Evolutionary conservation across 2,329 filamentous ascomycete species (phyloP), one percentile per base, ranked within the genome.

Genomic region (Neospermospora avenae): DNA sequence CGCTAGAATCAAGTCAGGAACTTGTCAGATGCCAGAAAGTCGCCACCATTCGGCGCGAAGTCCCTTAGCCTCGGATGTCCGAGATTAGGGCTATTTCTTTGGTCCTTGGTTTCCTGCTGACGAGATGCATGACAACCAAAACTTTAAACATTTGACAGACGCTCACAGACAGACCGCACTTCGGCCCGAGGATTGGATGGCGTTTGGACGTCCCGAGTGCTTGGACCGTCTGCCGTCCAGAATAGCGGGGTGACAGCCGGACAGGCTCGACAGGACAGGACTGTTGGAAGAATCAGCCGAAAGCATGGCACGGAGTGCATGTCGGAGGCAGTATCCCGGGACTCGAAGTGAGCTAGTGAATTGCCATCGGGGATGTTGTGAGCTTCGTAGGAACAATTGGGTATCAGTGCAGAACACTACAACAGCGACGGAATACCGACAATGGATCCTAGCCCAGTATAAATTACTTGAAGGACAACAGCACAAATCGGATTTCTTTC

Each of bases 121-220:
- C 18, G 28, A 8, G 13, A 28, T n/a, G 14, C n/a, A 37, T 35
- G 48, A 37, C 13, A 24, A 18, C n/a, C n/a, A n/a, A n/a, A n/a
- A n/a, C n/a, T n/a, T n/a, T n/a, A n/a, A n/a, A n/a, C n/a, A n/a
- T 28, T 3, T 4, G 28, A 10, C 28, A 37, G 28, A 31, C 28
- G 28, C 28, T 6, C 6, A 10, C 28, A 31, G 28, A 31, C 34
- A 10, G 48, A n/a, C n/a, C n/a, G n/a, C n/a, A n/a, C 31, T 28
- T 51, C 48, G 48, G 31, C 48, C 22, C 28, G 31, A 51, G 48
- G 31, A 51, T 51, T 18, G 48, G 48, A 37, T 51, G 48, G 45
- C 13, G 31, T 37, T 31, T 28, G 14, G 34, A 16, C 7, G 16
- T 25, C 31, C 31, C 45, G 16, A 49, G 31, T 22, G 48, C 48